phyloP scores from a whole-genome alignment of 2,329 filamentous ascomycete species.

The Penicillium brevicompactum region DNA sequence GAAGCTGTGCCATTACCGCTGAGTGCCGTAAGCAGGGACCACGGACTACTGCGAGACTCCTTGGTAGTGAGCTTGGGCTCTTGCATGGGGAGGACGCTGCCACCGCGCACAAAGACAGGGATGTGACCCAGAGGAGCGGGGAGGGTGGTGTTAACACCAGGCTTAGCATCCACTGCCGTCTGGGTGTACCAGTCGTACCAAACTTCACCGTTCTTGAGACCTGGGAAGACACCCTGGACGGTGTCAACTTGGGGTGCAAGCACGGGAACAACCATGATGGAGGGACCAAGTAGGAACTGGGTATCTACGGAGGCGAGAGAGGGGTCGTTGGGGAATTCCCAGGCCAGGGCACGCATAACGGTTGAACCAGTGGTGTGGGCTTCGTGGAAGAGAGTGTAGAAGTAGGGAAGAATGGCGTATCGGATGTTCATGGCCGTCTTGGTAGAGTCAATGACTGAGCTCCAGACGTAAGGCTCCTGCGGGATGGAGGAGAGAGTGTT shows the following conservation, averaged over 20 bases:
- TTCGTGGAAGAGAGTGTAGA: slow-evolving; percentile 72
- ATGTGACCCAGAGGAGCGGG: slow-evolving; percentile 68
- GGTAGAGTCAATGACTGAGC: slow-evolving; percentile 65
- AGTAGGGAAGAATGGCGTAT: slow-evolving; percentile 71
- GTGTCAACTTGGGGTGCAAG: slow-evolving; percentile 62
- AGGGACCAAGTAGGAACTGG: slow-evolving; percentile 71
- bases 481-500: slow-evolving; percentile 62
- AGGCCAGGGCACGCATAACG: slow-evolving; percentile 71
- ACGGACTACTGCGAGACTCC: slow-evolving; percentile 64
- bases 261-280: slow-evolving; percentile 68
- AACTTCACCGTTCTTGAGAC: slow-evolving; percentile 58
- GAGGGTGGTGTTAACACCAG: slow-evolving; percentile 62
- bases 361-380: slow-evolving; percentile 68
- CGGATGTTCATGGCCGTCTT: slow-evolving; percentile 69
- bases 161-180: slow-evolving; percentile 52
- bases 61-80: slow-evolving; percentile 68
- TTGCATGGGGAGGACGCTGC: slow-evolving; percentile 67
- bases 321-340: slow-evolving; percentile 74
- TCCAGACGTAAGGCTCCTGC: slow-evolving; percentile 75
- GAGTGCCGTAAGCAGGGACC: slow-evolving; percentile 67
- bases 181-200: slow-evolving; percentile 86
- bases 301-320: slow-evolving; percentile 66
- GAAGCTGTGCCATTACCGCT: slow-evolving; percentile 56
- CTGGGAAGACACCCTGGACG: slow-evolving; percentile 71
- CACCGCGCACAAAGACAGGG: slow-evolving; percentile 70